Evolutionary conservation across 2,329 filamentous ascomycete species (phyloP).

Genomic region (Paecilomyces sp.): DNA sequence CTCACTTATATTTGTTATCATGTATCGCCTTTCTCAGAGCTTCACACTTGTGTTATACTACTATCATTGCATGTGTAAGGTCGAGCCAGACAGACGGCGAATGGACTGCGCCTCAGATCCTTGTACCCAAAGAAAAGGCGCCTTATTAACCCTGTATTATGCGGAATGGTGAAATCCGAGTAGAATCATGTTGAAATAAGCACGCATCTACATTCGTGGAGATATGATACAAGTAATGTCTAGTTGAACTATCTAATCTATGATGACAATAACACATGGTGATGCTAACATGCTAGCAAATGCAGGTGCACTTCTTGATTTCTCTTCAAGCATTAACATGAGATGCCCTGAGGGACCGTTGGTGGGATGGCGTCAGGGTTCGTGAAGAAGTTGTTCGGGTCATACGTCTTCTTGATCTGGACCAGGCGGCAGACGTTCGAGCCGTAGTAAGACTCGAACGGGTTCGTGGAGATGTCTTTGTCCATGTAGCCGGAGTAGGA

Average conservation of each 20-base stretch:
- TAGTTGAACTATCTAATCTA: background rate
- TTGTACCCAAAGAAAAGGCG: background rate
- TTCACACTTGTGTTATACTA: background rate
- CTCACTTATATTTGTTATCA: background rate
- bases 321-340: background rate
- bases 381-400: background rate
- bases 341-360: background rate
- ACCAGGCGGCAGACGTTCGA: constrained; percentile 4
- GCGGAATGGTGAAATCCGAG: background rate
- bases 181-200: background rate
- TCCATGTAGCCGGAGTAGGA: constrained; percentile 9
- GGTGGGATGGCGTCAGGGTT: background rate
- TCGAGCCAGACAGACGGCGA: background rate
- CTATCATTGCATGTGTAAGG: background rate
- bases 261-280: background rate
- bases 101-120: background rate
- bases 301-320: background rate
- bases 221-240: background rate
- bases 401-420: background rate
- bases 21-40: background rate
- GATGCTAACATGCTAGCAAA: background rate
- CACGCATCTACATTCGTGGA: background rate
- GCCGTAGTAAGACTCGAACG: constrained; percentile 7
- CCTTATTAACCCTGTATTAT: background rate
- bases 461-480: constrained; percentile 5